These are phyloP conservation scores for Bathelium albidoporum DNA, from an alignment of 495 filamentous ascomycete species.

Conservation along the genomic window DNA sequence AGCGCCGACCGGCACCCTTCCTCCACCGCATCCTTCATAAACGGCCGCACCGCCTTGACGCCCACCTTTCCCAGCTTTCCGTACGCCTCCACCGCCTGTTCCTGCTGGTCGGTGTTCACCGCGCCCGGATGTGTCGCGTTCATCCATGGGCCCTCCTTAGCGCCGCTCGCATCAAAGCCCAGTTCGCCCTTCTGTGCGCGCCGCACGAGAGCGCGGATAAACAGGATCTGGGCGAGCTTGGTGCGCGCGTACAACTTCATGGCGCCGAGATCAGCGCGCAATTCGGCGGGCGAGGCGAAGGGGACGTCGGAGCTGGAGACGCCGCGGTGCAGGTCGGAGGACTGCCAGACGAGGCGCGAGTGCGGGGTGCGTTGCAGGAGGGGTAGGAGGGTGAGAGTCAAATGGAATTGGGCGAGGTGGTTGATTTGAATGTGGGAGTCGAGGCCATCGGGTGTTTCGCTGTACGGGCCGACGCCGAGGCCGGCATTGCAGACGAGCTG, in stretches of 20 bases:
- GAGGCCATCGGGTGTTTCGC: conserved; percentile 26
- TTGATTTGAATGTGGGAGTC: conserved; percentile 32
- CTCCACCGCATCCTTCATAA: conserved; percentile 43
- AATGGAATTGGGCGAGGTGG: conserved; percentile 27
- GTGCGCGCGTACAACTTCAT: conserved; percentile 43
- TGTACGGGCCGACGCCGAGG: conserved; percentile 27
- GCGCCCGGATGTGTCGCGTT: conserved; percentile 43
- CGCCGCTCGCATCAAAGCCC: conserved; percentile 20
- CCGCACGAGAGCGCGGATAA: conserved; percentile 31
- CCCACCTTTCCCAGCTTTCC: conserved; percentile 35
- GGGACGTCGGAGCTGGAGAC: conserved; percentile 32
- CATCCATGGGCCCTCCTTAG: conserved; percentile 31
- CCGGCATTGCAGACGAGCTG: conserved; percentile 26
- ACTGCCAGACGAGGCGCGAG: conserved; percentile 40
- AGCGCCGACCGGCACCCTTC: conserved; percentile 39
- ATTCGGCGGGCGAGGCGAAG: conserved; percentile 42
- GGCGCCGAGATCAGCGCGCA: conserved; percentile 45
- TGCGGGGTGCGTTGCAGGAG: conserved; percentile 21
- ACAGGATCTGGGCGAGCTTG: conserved; percentile 47
- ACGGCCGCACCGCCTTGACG: conserved; percentile 31
- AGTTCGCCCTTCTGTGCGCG: conserved; percentile 28
- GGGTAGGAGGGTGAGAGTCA: conserved; percentile 24
- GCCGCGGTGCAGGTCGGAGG: conserved; percentile 44
- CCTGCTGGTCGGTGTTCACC: conserved; percentile 39
- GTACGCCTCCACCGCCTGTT: conserved; percentile 46